Evolutionary conservation across 228 moss, liverwort and hornwort genomes (phyloP).

Genomic region (Sphagnum fallax): DNA sequence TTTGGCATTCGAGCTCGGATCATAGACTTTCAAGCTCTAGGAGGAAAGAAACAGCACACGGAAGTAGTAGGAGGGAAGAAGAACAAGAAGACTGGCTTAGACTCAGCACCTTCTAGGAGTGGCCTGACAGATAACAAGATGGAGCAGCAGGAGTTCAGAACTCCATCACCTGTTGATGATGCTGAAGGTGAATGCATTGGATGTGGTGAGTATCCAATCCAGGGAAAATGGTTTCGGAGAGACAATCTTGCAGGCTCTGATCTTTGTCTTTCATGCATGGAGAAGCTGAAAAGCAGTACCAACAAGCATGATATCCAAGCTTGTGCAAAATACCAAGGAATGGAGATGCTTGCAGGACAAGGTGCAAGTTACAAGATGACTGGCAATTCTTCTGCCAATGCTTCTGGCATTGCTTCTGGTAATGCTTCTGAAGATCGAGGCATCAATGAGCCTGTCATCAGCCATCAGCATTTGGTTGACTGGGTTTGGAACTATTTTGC

Average conservation of each 20-base stretch:
- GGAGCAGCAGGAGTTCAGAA: constrained; percentile 1
- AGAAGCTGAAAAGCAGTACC: constrained; percentile 18
- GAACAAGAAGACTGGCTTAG: background rate
- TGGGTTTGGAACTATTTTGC: constrained; percentile 80
- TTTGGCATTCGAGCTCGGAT: constrained; percentile 64
- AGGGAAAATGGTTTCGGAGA: constrained; percentile 25
- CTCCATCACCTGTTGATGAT: constrained; percentile 16
- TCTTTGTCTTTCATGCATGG: constrained; percentile 26
- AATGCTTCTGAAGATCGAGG: constrained; percentile 1
- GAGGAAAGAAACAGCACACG: constrained; percentile 12
- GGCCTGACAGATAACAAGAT: background rate
- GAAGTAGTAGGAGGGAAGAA: background rate
- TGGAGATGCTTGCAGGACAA: constrained; percentile 1
- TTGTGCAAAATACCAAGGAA: constrained; percentile 24
- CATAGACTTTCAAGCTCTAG: constrained; percentile 47
- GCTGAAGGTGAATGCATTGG: too few species aligned
- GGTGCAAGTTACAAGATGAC: constrained; percentile 1
- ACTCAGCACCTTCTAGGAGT: background rate
- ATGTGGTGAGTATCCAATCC: constrained; percentile 41
- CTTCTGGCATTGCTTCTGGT: too few species aligned
- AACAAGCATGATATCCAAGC: constrained; percentile 23
- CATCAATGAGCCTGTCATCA: constrained; percentile 4
- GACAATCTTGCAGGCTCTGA: constrained; percentile 6
- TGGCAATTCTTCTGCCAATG: constrained; percentile 10
- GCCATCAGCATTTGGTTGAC: constrained; percentile 62